phyloP scores from a whole-genome alignment of 2,329 filamentous ascomycete species.

The Pseudocercospora musae region DNA sequence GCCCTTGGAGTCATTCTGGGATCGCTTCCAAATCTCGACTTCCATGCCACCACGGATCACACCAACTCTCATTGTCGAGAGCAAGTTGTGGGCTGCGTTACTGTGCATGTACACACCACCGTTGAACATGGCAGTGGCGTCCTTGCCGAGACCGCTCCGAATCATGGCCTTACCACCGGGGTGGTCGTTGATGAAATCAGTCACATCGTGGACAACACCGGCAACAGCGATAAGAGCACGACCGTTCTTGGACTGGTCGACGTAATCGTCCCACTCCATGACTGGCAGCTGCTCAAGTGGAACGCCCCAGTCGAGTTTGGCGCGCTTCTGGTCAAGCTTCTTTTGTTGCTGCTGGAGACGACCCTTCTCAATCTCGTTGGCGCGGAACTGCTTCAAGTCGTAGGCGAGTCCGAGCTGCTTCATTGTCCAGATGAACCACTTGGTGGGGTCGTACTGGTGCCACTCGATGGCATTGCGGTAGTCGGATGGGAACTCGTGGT shows the following conservation, averaged over 20 bases:
- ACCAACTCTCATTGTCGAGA: slow-evolving; percentile 83
- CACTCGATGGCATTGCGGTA: slow-evolving; percentile 90
- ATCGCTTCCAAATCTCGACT: slow-evolving; percentile 90
- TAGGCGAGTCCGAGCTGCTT: slow-evolving; percentile 81
- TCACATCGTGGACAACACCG: slow-evolving; percentile 81
- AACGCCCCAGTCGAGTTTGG: slow-evolving; percentile 79
- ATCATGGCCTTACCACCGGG: slow-evolving; percentile 89
- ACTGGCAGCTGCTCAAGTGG: slow-evolving; percentile 83
- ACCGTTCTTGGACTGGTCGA: slow-evolving; percentile 72
- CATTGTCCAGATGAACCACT: slow-evolving; percentile 82
- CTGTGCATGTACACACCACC: slow-evolving; percentile 86
- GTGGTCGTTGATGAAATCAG: slow-evolving; percentile 81
- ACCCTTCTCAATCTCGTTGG: slow-evolving; percentile 90
- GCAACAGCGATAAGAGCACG: slow-evolving; percentile 74
- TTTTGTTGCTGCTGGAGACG: slow-evolving; percentile 85
- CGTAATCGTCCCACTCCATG: slow-evolving; percentile 82
- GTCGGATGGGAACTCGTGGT: slow-evolving; percentile 90
- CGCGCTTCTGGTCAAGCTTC: slow-evolving; percentile 85
- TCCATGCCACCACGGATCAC: slow-evolving; percentile 83
- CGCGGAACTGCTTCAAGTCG: slow-evolving; percentile 85
- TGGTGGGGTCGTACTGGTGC: slow-evolving; percentile 89
- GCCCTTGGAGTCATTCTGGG: slow-evolving; percentile 80
- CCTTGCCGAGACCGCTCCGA: slow-evolving; percentile 76
- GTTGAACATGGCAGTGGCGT: slow-evolving; percentile 88
- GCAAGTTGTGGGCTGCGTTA: slow-evolving; percentile 83